phyloP scores from a whole-genome alignment of 2,329 filamentous ascomycete genomes.

The Cladosporium sp. region DNA sequence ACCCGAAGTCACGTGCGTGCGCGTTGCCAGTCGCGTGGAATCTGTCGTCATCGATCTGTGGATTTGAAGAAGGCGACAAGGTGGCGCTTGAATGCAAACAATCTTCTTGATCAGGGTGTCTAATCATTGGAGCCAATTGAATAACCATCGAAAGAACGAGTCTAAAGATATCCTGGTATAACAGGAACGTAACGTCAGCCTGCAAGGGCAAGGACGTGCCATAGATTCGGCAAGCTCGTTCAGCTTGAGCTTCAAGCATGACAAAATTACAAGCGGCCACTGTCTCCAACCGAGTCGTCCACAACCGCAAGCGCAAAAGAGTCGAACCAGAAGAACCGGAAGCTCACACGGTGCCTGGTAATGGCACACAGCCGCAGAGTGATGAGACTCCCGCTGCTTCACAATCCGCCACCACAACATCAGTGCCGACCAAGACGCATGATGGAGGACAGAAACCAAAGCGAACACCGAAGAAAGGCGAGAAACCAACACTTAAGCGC shows the following conservation, averaged over 20 bases:
- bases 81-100: not conserved
- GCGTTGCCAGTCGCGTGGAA: not conserved
- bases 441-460: conserved; percentile 57
- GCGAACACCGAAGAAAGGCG: conserved; percentile 43
- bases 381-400: conserved; percentile 23
- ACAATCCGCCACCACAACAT: conserved; percentile 34
- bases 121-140: not conserved
- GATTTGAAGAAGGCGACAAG: not conserved
- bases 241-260: conserved; percentile 34
- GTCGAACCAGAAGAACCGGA: conserved; percentile 22
- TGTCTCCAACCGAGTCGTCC: conserved; percentile 47
- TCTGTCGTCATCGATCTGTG: conserved; percentile 1
- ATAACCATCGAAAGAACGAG: not conserved
- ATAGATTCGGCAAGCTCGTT: not conserved
- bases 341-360: not conserved
- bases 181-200: not conserved
- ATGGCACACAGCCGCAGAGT: not conserved
- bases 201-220: not conserved
- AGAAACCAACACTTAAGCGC: conserved; percentile 43
- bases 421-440: conserved; percentile 56
- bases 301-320: conserved; percentile 47
- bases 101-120: not conserved
- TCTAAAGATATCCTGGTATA: not conserved
- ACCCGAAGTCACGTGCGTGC: not conserved
- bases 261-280: conserved; percentile 51